These are phyloP conservation scores for Yamadazyma atlantica DNA, from an alignment of 1,139 yeast species.

Conservation along the genomic window DNA sequence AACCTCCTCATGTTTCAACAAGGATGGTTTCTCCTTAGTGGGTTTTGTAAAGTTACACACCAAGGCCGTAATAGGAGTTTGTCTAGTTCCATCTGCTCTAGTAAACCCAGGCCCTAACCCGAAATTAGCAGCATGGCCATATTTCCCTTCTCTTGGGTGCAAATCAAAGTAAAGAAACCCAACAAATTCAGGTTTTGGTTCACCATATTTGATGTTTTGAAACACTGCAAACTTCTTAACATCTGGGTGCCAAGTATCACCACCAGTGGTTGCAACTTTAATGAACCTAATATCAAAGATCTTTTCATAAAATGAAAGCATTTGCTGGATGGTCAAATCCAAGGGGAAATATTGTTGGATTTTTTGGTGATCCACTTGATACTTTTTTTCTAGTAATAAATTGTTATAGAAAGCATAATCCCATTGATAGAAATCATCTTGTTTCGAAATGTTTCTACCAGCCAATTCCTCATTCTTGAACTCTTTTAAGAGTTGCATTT, in stretches of 20 bases:
- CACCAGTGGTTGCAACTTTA: conserved; percentile 40
- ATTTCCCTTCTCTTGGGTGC: conserved; percentile 84
- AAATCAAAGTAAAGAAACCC: conserved; percentile 82
- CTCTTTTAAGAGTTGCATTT: conserved; percentile 45
- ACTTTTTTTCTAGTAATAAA: conserved; percentile 61
- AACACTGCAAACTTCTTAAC: conserved; percentile 75
- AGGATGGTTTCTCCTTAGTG: conserved; percentile 65
- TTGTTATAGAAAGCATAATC: conserved; percentile 69
- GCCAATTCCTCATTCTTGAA: conserved; percentile 56
- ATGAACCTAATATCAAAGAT: conserved; percentile 68
- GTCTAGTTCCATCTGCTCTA: conserved; percentile 48
- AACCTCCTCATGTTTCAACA: conserved; percentile 76
- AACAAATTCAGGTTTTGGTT: conserved; percentile 52
- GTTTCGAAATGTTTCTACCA: conserved; percentile 39
- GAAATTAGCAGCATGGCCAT: conserved; percentile 85
- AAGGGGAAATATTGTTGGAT: conserved; percentile 80
- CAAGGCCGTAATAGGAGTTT: conserved; percentile 70
- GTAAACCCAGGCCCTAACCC: conserved; percentile 64
- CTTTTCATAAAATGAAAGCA: conserved; percentile 69
- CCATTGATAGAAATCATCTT: conserved; percentile 63
- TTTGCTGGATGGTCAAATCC: conserved; percentile 61
- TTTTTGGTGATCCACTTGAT: conserved; percentile 67
- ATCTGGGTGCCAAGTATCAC: conserved; percentile 68
- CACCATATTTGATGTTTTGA: conserved; percentile 49
- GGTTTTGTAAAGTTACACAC: conserved; percentile 88